Percentiles rank a stretch among this genome's conserved stretches.
Conservation (phyloP, 2,329 filamentous ascomycete genomes). For the Nannizziopsis barbatae region DNA sequence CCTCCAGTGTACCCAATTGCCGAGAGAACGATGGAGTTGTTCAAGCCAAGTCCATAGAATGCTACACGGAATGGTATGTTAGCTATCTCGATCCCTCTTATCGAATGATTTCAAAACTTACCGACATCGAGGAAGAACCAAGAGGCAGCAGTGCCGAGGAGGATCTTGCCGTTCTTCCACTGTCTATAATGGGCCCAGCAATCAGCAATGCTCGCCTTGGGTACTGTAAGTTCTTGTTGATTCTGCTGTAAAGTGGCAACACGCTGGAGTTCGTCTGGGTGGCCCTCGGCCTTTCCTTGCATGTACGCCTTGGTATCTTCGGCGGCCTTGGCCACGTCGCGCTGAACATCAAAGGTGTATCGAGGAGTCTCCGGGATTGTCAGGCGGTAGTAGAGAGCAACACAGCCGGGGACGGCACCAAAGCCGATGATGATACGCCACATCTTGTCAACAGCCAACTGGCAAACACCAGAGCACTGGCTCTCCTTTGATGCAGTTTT, state of each 20-base stretch:
- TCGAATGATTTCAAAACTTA: slow-evolving; percentile 14
- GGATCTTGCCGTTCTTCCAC: slow-evolving; percentile 59
- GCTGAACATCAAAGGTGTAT: slow-evolving; percentile 73
- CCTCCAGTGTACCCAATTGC: slow-evolving; percentile 61
- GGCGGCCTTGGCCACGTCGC: slow-evolving; percentile 61
- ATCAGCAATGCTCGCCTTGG: slow-evolving; percentile 61
- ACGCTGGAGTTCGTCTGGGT: slow-evolving; percentile 57
- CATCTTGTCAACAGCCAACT: slow-evolving; percentile 71
- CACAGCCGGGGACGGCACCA: slow-evolving; percentile 66
- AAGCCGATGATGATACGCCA: slow-evolving; percentile 74
- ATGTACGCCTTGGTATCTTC: slow-evolving; percentile 68
- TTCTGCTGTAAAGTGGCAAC: slow-evolving; percentile 46
- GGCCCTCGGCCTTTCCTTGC: slow-evolving; percentile 49
- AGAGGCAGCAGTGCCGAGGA: slow-evolving; percentile 68
- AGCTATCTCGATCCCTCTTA: slow-evolving; percentile 1
- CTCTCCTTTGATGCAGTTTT: slow-evolving; percentile 40
- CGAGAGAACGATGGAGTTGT: slow-evolving; percentile 60
- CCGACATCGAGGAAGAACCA: slow-evolving; percentile 70
- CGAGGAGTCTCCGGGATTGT: slow-evolving; percentile 81
- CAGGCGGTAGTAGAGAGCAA: slow-evolving; percentile 74
- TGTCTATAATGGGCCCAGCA: slow-evolving; percentile 60
- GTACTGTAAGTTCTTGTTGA: slow-evolving; percentile 47
- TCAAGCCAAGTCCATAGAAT: slow-evolving; percentile 60
- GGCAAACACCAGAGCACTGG: slow-evolving; percentile 53
- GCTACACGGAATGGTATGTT: slow-evolving; percentile 31